Evolutionary conservation across 129 eudicot genomes (phyloP).

Genomic region (Cynara cardunculus): DNA sequence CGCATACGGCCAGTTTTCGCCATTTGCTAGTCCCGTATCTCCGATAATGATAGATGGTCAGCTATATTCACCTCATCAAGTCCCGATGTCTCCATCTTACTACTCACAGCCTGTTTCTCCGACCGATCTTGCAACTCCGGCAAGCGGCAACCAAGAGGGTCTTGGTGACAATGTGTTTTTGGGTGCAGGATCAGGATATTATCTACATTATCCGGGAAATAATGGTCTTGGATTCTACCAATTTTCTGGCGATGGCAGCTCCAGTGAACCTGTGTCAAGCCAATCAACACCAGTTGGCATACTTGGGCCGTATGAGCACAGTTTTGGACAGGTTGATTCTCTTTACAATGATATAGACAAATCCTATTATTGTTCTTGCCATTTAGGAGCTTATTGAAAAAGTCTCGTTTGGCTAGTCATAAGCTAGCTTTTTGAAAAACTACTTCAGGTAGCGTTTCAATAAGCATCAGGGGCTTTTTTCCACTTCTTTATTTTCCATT

Average conservation of each 20-base stretch:
- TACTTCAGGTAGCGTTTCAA: not conserved
- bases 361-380: not conserved
- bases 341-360: not conserved
- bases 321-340: conserved; percentile 61
- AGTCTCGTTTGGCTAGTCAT: not conserved
- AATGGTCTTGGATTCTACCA: conserved; percentile 60
- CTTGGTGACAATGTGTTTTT: conserved; percentile 40
- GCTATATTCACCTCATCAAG: conserved; percentile 63
- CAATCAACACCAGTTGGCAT: conserved; percentile 60
- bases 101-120: conserved; percentile 65
- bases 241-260: conserved; percentile 39
- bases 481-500: too few relatives aligned
- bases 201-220: conserved; percentile 53
- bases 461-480: not conserved
- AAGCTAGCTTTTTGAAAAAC: too few relatives aligned
- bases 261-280: conserved; percentile 45
- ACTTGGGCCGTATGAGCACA: conserved; percentile 32
- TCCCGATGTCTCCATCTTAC: conserved; percentile 58
- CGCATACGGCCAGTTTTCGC: conserved; percentile 76
- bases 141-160: conserved; percentile 57
- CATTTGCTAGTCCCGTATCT: conserved; percentile 63
- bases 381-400: not conserved
- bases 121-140: conserved; percentile 45
- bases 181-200: conserved; percentile 56
- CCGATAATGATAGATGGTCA: conserved; percentile 80